Evolutionary conservation across 345 rosid genomes (phyloP).

Genomic region (Eucalyptus tenuipes): DNA sequence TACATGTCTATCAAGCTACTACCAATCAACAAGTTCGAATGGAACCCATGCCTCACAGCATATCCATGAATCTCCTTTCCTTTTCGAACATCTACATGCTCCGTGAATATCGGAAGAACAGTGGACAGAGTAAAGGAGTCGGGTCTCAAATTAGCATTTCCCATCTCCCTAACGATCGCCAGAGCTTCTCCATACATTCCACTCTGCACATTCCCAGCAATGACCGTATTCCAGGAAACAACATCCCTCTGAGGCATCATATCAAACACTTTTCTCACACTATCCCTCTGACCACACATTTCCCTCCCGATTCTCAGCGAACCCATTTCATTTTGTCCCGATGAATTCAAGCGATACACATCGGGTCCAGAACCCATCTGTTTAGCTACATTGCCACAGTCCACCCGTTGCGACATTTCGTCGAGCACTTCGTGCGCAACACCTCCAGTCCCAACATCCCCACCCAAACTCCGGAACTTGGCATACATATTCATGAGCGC

Average conservation of each 20-base stretch:
- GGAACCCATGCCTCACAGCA: constrained; percentile 46
- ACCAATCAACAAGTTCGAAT: constrained; percentile 34
- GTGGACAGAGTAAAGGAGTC: constrained; percentile 79
- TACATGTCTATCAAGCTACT: constrained; percentile 84
- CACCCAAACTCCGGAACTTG: constrained; percentile 19
- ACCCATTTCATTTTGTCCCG: not conserved
- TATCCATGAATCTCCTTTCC: constrained; percentile 88
- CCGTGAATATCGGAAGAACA: constrained; percentile 68
- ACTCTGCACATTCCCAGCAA: constrained; percentile 53
- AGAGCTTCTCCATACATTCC: constrained; percentile 63
- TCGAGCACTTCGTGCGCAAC: constrained; percentile 14
- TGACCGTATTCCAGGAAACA: constrained; percentile 81
- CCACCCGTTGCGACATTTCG: not conserved
- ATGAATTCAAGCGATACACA: not conserved
- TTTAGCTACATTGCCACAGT: not conserved
- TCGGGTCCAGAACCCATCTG: not conserved
- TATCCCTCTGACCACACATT: constrained; percentile 5
- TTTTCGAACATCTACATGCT: constrained; percentile 34
- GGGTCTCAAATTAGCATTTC: constrained; percentile 33
- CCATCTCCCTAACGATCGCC: constrained; percentile 59
- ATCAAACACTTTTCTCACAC: constrained; percentile 53
- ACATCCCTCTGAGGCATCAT: constrained; percentile 61
- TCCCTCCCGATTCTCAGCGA: not conserved
- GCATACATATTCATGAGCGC: constrained; percentile 88
- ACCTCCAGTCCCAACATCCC: not conserved